Evolutionary conservation across 345 rosid species (phyloP).

Genomic region (Gossypium arboreum): DNA sequence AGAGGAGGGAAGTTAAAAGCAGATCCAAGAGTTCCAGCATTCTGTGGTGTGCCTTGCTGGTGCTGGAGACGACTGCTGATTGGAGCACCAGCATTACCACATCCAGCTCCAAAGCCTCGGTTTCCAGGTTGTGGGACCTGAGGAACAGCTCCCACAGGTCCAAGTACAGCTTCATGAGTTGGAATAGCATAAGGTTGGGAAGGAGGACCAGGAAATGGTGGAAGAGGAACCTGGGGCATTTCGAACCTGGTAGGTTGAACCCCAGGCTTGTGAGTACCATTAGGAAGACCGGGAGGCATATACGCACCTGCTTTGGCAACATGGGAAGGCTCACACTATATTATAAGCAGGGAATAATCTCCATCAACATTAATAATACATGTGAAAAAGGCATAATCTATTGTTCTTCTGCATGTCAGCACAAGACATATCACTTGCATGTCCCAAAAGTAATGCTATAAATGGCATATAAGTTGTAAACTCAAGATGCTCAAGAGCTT

Average conservation of each 20-base stretch:
- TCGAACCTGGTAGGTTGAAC: conserved; percentile 84
- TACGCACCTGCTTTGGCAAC: conserved; percentile 54
- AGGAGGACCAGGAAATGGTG: conserved; percentile 77
- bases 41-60: conserved; percentile 72
- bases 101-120: conserved; percentile 88
- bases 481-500: conserved; percentile 16
- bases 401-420: background rate
- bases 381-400: background rate
- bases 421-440: background rate
- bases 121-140: conserved; percentile 81
- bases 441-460: background rate
- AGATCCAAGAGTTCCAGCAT: conserved; percentile 80
- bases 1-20: conserved; percentile 62
- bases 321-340: background rate
- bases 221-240: conserved; percentile 73
- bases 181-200: conserved; percentile 98
- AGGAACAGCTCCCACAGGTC: conserved; percentile 94
- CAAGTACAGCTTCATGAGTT: conserved; percentile 76
- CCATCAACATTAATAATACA: background rate
- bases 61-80: conserved; percentile 81
- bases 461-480: background rate
- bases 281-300: conserved; percentile 72
- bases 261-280: conserved; percentile 88
- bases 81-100: conserved; percentile 69
- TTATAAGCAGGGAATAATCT: background rate